Base-by-base conservation (phyloP, 164 flowering plant genomes). In the Aristolochia californica region DNA sequence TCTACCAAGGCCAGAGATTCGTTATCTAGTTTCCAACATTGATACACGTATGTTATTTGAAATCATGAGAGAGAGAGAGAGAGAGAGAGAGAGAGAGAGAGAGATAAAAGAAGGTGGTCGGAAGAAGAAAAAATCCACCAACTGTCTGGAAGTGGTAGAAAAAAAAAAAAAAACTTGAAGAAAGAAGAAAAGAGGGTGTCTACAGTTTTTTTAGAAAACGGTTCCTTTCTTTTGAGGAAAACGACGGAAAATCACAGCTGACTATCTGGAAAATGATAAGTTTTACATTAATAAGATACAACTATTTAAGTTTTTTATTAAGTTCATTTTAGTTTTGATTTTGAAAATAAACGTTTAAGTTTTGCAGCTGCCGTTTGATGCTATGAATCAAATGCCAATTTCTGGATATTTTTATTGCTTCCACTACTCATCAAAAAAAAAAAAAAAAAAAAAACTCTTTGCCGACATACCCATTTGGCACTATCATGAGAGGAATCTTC, bases 401-500 rank as follows among this genome's bases (percentile, higher is more conserved):
- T 64, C 59, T 67, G 56, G 49, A 27, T 60, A 65, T 53, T 43
- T 60, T 60, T 53, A 50, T 25, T 34, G 17, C 52, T 20, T 15
- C 27, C 14, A 48, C 38, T 48, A 28, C 54, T 50, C 21, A 17
- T 43, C 5, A 2, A n/a, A 22, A 22, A 52, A n/a, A n/a, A 25
- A 2, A n/a, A 22, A 22, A 52, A n/a, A n/a, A 25, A 54, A 20
- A 55, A 47, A 18, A 43, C 58, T 55, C 43, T 53, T 60, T 58
- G 21, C 49, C 30, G 18, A 20, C 55, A 47, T 40, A 60, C 55
- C 44, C 56, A 54, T 53, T 59, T 66, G 53, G 45, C 57, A 50
- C n/a, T 57, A 66, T 61, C 65, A 52, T 66, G 53, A 30, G 40
- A 9, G 57, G 60, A 70, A 70, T 67, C 69, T 70, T 64, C 38